phyloP scores from a whole-genome alignment of 2,329 filamentous ascomycete genomes.

The Nigrospora osmanthi region DNA sequence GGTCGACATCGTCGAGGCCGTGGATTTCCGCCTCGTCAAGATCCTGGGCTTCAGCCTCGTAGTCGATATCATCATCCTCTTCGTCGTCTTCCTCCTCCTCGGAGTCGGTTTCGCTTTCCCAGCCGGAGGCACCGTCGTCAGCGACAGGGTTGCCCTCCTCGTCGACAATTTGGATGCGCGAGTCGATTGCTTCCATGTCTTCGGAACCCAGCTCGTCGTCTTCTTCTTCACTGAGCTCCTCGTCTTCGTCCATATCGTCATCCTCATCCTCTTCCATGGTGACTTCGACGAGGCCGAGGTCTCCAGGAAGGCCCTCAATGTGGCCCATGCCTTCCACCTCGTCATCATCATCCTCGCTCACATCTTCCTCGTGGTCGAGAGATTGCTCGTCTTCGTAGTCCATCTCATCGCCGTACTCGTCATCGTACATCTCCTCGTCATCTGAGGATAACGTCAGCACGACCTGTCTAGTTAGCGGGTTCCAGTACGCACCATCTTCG shows the following conservation, averaged over 20 bases:
- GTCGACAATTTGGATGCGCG: slow-evolving; percentile 52
- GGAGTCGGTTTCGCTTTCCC: slow-evolving; percentile 54
- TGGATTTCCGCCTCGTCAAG: slow-evolving; percentile 44
- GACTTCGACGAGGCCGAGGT: slow-evolving; percentile 60
- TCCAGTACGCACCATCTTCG: slow-evolving; percentile 45
- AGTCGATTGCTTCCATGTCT: slow-evolving; percentile 45
- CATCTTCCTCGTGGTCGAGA: slow-evolving; percentile 73
- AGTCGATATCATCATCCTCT: slow-evolving; percentile 42
- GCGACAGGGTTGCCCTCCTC: slow-evolving; percentile 53
- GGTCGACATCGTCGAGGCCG: slow-evolving; percentile 33
- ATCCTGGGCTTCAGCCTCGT: slow-evolving; percentile 47
- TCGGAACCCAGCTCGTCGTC: slow-evolving; percentile 51
- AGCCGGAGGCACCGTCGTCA: slow-evolving; percentile 52
- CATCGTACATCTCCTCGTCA: slow-evolving; percentile 88
- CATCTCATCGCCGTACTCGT: slow-evolving; percentile 88
- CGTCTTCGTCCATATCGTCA: slow-evolving; percentile 48
- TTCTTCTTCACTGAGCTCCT: slow-evolving; percentile 50
- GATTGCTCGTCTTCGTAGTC: slow-evolving; percentile 75
- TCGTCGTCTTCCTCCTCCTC: slow-evolving; percentile 46
- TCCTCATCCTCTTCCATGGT: slow-evolving; percentile 70
- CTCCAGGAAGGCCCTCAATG: slow-evolving; percentile 65
- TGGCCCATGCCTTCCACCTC: slow-evolving; percentile 80
- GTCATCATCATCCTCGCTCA: slow-evolving; percentile 74
- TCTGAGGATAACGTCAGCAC: slow-evolving; percentile 26
- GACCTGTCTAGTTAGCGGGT: not conserved